Percentiles rank a stretch among this genome's conserved stretches.
These are phyloP conservation scores for Ceratocystis variospora DNA, from an alignment of 2,329 filamentous ascomycete genomes.

Conservation along the genomic window DNA sequence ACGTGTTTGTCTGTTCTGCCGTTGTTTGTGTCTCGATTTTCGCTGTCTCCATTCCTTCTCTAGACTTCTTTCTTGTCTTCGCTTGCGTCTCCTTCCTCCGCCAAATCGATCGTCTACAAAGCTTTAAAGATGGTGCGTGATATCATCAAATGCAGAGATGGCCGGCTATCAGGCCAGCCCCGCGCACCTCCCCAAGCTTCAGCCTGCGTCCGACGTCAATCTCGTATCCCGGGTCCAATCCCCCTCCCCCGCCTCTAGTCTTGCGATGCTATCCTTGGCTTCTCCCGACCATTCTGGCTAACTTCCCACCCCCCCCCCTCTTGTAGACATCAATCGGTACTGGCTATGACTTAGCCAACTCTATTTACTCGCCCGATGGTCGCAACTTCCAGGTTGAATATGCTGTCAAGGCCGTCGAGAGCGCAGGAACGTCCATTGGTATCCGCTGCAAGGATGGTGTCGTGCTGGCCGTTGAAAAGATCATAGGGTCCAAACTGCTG, in stretches of 20 bases:
- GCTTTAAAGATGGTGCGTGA: slow-evolving; percentile 4
- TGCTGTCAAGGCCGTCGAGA: slow-evolving; percentile 96
- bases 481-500: slow-evolving; percentile 85
- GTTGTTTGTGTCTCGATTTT: background rate
- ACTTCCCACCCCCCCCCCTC: background rate
- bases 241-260: background rate
- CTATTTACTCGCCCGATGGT: slow-evolving; percentile 97
- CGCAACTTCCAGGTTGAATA: slow-evolving; percentile 99
- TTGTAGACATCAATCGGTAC: slow-evolving; percentile 95
- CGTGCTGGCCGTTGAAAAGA: slow-evolving; percentile 91
- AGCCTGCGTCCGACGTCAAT: background rate
- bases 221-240: background rate
- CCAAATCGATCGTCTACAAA: background rate
- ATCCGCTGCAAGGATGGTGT: slow-evolving; percentile 96
- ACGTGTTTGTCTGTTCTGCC: background rate
- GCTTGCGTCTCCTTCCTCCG: background rate
- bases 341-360: slow-evolving; percentile 98
- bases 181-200: background rate
- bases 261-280: background rate
- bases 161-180: background rate
- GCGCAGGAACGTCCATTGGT: slow-evolving; percentile 87
- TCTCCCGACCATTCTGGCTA: background rate
- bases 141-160: background rate
- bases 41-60: background rate
- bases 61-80: background rate